Evolutionary conservation across 208 protist genomes (phyloP).

Genomic region (Leishmania tarentolae): DNA sequence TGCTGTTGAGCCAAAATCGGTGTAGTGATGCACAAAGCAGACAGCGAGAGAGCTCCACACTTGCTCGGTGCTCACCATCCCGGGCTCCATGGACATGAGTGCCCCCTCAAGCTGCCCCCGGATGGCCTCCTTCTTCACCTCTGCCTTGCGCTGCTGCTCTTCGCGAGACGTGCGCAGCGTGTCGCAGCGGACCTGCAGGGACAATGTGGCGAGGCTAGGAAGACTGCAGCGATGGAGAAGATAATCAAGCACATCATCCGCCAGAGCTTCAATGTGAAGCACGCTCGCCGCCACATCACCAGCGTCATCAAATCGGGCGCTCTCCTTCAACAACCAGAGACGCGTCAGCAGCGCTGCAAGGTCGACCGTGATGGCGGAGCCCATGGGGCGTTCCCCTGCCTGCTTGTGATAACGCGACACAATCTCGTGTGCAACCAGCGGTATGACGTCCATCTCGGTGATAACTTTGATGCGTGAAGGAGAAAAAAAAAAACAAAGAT

Average conservation of each 20-base stretch:
- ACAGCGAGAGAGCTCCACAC: constrained; percentile 69
- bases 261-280: constrained; percentile 60
- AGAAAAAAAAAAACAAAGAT: constrained; percentile 10
- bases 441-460: constrained; percentile 71
- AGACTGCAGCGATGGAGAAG: constrained; percentile 52
- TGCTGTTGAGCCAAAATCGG: constrained; percentile 30
- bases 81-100: constrained; percentile 50
- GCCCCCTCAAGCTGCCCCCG: constrained; percentile 58
- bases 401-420: constrained; percentile 57
- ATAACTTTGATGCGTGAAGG: not conserved
- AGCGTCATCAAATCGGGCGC: constrained; percentile 44
- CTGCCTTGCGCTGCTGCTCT: constrained; percentile 44
- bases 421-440: constrained; percentile 70
- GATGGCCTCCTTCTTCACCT: constrained; percentile 73
- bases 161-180: constrained; percentile 34
- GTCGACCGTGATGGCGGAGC: constrained; percentile 60
- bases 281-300: constrained; percentile 67
- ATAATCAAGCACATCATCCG: constrained; percentile 65
- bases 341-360: constrained; percentile 68
- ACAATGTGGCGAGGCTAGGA: constrained; percentile 59
- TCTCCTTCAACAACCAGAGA: constrained; percentile 59
- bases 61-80: constrained; percentile 57
- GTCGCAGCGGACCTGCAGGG: constrained; percentile 61
- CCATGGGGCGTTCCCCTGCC: constrained; percentile 23
- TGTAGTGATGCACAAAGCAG: constrained; percentile 71